Evolutionary conservation across 208 protist species (phyloP).

Genomic region (Trichomonas gallinae): DNA sequence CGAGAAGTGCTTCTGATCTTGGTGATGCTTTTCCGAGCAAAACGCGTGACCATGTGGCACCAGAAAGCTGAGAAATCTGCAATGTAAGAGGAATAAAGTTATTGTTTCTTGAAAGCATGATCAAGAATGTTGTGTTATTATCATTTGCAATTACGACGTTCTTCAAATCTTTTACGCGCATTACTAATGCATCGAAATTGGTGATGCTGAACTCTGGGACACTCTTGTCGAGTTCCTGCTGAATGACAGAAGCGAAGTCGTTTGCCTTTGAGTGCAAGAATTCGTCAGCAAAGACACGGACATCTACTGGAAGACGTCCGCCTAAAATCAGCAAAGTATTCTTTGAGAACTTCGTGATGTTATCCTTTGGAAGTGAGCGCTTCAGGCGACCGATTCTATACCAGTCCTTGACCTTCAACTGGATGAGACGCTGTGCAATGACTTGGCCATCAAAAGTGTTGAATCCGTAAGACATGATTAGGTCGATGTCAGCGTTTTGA

Average conservation of each 20-base stretch:
- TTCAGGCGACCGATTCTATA: background rate
- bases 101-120: background rate
- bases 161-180: background rate
- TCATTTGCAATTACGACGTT: background rate
- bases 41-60: background rate
- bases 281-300: background rate
- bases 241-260: background rate
- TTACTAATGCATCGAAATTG: background rate
- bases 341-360: background rate
- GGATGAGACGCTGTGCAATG: background rate
- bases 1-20: background rate
- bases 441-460: background rate
- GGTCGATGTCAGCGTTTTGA: background rate
- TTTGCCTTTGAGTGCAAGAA: background rate
- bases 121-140: background rate
- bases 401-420: background rate
- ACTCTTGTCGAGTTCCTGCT: background rate
- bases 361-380: background rate
- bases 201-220: background rate
- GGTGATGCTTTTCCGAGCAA: background rate
- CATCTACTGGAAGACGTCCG: background rate
- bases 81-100: slow-evolving; percentile 6
- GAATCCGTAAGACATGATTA: background rate
- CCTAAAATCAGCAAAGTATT: background rate
- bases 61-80: background rate